Percentiles rank a stretch among this genome's conserved stretches.
phyloP scores from a whole-genome alignment of 2,329 filamentous ascomycete species.

The Pseudogymnoascus destructans region DNA sequence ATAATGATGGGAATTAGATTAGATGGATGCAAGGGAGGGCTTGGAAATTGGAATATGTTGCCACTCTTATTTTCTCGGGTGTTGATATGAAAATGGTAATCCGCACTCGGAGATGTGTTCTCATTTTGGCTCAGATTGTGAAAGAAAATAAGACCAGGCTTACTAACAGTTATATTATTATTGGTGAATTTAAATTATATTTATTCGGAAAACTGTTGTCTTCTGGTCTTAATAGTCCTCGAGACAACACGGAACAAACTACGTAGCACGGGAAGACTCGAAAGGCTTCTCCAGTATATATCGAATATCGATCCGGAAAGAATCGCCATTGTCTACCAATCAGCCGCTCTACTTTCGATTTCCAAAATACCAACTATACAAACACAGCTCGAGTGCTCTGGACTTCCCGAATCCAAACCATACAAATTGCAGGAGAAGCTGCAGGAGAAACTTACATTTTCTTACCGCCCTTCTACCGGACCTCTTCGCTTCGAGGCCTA shows the following conservation, averaged over 20 bases:
- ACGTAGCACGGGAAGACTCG: not conserved
- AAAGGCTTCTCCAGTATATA: not conserved
- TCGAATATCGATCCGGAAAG: not conserved
- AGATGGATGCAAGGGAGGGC: not conserved
- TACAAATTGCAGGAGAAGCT: not conserved
- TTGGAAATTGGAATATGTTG: not conserved
- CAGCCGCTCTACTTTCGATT: not conserved
- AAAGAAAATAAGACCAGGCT: not conserved
- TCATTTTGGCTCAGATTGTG: not conserved
- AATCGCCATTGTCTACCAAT: not conserved
- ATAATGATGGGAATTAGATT: conserved; percentile 2
- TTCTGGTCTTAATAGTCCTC: not conserved
- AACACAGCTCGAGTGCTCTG: not conserved
- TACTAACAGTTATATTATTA: not conserved
- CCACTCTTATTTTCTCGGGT: not conserved
- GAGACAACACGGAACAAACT: not conserved
- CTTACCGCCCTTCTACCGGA: not conserved
- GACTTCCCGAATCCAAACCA: not conserved
- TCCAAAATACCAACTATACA: not conserved
- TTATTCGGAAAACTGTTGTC: not conserved
- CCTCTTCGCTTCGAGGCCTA: not conserved
- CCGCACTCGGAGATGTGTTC: not conserved
- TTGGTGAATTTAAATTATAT: not conserved
- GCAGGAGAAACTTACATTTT: not conserved
- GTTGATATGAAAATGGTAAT: not conserved